Conservation (phyloP, 1,139 yeast genomes). For the Taiozyma sp. region DNA sequence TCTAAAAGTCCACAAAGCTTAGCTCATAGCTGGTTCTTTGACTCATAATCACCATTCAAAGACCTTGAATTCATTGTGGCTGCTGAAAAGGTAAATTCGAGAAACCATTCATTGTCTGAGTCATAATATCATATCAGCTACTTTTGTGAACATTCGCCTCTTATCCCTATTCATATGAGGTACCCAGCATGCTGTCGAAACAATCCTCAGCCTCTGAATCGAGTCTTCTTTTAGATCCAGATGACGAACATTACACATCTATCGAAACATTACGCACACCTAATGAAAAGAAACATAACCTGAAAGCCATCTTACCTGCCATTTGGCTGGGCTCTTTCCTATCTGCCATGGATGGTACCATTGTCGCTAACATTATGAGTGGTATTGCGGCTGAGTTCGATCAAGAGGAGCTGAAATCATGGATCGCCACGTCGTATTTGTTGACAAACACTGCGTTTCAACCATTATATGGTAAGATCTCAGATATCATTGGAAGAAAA, state of each 20-base stretch:
- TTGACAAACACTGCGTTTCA: slow-evolving; percentile 63
- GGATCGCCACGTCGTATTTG: slow-evolving; percentile 65
- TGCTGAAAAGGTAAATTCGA: background rate
- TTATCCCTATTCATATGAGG: background rate
- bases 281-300: background rate
- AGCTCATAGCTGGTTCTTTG: background rate
- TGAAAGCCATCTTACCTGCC: background rate
- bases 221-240: background rate
- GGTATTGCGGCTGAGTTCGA: slow-evolving; percentile 58
- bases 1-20: background rate
- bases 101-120: background rate
- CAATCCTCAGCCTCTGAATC: background rate
- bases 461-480: slow-evolving; percentile 57
- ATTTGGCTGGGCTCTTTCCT: background rate
- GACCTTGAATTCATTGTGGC: background rate
- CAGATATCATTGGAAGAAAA: slow-evolving; percentile 50
- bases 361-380: slow-evolving; percentile 59
- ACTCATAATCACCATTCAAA: background rate
- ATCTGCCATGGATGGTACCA: slow-evolving; percentile 57
- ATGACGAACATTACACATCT: background rate
- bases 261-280: background rate
- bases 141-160: background rate
- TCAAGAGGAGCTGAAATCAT: slow-evolving; percentile 51
- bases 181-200: background rate
- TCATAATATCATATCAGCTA: background rate